These are phyloP conservation scores for Sesbania bispinosa DNA, from an alignment of 306 rosid genomes.

Conservation along the genomic window DNA sequence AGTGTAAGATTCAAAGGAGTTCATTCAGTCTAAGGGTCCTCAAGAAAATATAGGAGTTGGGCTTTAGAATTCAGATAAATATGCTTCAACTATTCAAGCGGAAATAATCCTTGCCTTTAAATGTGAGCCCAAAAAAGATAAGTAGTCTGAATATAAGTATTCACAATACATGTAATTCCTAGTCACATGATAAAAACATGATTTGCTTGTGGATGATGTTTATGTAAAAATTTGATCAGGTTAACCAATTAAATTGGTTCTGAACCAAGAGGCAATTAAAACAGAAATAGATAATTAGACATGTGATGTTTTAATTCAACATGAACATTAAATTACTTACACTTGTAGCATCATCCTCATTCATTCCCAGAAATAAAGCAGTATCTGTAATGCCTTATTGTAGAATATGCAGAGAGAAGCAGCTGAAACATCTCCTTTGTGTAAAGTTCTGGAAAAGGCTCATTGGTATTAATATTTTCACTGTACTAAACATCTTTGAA, in stretches of 20 bases:
- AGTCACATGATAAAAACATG: neutral
- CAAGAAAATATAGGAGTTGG: neutral
- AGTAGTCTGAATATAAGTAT: neutral
- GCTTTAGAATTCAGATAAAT: neutral
- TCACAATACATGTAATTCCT: neutral
- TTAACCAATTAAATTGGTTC: neutral
- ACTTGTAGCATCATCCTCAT: conserved; percentile 61
- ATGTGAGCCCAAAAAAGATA: neutral
- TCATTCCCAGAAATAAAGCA: conserved; percentile 85
- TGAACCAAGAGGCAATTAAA: neutral
- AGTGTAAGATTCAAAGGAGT: conserved; percentile 14
- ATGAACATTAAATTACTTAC: conserved; percentile 43
- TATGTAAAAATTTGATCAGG: neutral
- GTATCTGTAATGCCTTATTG: conserved; percentile 74
- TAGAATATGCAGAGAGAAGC: conserved; percentile 83
- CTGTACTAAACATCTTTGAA: neutral
- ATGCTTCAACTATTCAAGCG: neutral
- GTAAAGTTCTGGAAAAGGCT: conserved; percentile 66
- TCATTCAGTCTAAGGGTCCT: neutral
- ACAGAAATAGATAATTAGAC: neutral
- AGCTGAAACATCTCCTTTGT: conserved; percentile 83
- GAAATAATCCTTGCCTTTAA: neutral
- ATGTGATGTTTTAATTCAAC: neutral
- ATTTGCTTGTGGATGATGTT: neutral
- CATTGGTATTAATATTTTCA: neutral